Evolutionary conservation across 2,329 filamentous ascomycete genomes (phyloP).

Genomic region (Trichophyton verrucosum): DNA sequence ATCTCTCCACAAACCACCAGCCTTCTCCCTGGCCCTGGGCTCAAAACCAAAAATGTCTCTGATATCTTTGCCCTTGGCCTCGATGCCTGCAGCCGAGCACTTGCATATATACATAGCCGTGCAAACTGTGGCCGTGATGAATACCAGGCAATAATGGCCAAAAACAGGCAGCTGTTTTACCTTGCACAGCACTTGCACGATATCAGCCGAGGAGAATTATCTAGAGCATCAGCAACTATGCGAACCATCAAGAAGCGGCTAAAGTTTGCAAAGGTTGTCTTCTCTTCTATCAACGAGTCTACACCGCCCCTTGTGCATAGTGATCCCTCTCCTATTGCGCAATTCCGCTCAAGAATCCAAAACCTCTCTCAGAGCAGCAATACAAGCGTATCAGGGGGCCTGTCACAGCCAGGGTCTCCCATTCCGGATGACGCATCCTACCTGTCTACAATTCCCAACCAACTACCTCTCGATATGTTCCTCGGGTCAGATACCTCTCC

Average conservation of each 20-base stretch:
- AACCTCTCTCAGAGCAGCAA: slow-evolving; percentile 8
- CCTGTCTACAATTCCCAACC: neutral
- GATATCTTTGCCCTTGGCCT: slow-evolving; percentile 7
- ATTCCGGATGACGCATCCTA: slow-evolving; percentile 3
- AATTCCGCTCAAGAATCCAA: slow-evolving; percentile 5
- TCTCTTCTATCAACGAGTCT: slow-evolving; percentile 5
- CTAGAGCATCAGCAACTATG: slow-evolving; percentile 6
- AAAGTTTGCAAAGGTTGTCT: slow-evolving; percentile 7
- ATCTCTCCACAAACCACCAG: slow-evolving; percentile 4
- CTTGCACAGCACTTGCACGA: slow-evolving; percentile 7
- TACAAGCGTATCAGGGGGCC: slow-evolving; percentile 6
- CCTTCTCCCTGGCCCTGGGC: slow-evolving; percentile 6
- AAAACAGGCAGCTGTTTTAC: slow-evolving; percentile 1
- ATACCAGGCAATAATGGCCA: slow-evolving; percentile 4
- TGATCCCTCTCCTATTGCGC: slow-evolving; percentile 3
- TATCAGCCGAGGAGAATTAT: slow-evolving; percentile 8
- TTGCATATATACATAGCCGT: slow-evolving; percentile 7
- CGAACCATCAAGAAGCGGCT: slow-evolving; percentile 8
- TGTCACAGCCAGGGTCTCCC: slow-evolving; percentile 6
- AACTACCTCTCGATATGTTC: slow-evolving; percentile 10
- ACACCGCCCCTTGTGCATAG: neutral
- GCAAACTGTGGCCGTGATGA: slow-evolving; percentile 1
- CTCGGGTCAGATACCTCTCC: slow-evolving; percentile 5
- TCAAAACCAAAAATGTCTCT: slow-evolving; percentile 3
- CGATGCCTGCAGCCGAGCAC: slow-evolving; percentile 8